These are phyloP conservation scores for Blepharisma stoltei DNA, from an alignment of 73 alveolate species.

Conservation along the genomic window DNA sequence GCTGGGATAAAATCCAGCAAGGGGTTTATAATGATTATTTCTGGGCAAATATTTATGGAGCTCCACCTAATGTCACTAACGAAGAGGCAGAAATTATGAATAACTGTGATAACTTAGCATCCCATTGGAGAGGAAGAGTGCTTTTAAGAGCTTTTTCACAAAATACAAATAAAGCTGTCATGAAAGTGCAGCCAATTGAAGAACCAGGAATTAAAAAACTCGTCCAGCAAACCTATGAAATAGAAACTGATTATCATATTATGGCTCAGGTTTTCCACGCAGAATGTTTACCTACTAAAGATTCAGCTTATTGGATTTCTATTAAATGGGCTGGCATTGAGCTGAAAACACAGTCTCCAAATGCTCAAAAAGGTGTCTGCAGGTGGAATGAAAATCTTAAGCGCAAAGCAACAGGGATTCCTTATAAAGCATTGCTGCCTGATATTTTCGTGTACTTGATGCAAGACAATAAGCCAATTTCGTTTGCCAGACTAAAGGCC, in stretches of 20 bases:
- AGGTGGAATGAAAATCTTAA: background rate
- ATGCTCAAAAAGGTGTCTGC: background rate
- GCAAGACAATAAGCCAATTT: conserved; percentile 8
- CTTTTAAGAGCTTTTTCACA: background rate
- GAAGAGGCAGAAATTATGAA: background rate
- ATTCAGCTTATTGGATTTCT: background rate
- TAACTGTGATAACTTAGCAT: background rate
- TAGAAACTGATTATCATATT: background rate
- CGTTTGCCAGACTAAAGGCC: background rate
- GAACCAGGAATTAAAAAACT: background rate
- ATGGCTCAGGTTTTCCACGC: conserved; percentile 6
- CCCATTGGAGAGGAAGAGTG: background rate
- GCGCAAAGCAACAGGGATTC: background rate
- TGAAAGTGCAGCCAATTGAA: background rate
- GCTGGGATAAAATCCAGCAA: background rate
- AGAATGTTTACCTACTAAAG: background rate
- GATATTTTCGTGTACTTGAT: conserved; percentile 14
- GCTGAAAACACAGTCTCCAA: background rate
- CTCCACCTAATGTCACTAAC: background rate
- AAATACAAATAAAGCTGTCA: background rate
- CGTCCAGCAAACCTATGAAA: background rate
- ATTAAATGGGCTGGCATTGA: background rate
- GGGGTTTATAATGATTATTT: background rate
- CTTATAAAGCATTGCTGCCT: conserved; percentile 6
- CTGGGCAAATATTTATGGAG: conserved; percentile 5